These are phyloP conservation scores for Geotrichum klebahnii DNA, from an alignment of 1,139 yeast genomes.

Conservation along the genomic window DNA sequence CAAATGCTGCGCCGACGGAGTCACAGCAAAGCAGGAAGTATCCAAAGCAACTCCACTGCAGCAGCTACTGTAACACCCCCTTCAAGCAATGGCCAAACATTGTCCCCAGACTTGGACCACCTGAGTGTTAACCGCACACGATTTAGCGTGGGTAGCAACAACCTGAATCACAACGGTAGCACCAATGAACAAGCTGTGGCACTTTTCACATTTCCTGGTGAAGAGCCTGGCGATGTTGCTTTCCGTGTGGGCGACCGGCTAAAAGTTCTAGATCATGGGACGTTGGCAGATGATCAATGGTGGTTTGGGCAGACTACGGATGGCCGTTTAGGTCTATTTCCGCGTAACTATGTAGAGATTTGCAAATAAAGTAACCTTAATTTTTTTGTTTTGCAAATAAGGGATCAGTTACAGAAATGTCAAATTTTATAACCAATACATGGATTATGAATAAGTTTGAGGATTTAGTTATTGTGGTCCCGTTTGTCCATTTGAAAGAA, in stretches of 20 bases:
- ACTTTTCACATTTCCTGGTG: conserved; percentile 38
- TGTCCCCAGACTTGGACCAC: conserved; percentile 12
- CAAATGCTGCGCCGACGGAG: conserved; percentile 3
- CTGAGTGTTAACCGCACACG: background rate
- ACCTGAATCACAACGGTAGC: conserved; percentile 18
- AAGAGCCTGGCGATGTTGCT: conserved; percentile 48
- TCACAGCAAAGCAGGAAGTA: conserved; percentile 1
- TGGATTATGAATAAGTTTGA: too few species aligned
- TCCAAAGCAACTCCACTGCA: conserved; percentile 9
- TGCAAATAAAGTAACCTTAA: background rate
- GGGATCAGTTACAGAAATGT: too few species aligned
- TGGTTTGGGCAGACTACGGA: conserved; percentile 53
- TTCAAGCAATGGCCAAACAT: conserved; percentile 7
- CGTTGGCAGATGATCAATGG: conserved; percentile 48
- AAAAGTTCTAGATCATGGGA: conserved; percentile 42
- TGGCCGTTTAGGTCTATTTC: conserved; percentile 52
- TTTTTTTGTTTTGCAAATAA: too few species aligned
- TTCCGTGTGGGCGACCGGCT: conserved; percentile 51
- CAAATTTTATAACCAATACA: too few species aligned
- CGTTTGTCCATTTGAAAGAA: too few species aligned
- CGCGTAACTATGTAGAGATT: conserved; percentile 49
- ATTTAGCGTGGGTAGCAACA: conserved; percentile 4
- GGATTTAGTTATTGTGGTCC: too few species aligned
- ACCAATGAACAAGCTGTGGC: conserved; percentile 37
- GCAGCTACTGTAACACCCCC: conserved; percentile 10